phyloP scores from a whole-genome alignment of 768 basidiomycete species.

The Tulasnella calospora region DNA sequence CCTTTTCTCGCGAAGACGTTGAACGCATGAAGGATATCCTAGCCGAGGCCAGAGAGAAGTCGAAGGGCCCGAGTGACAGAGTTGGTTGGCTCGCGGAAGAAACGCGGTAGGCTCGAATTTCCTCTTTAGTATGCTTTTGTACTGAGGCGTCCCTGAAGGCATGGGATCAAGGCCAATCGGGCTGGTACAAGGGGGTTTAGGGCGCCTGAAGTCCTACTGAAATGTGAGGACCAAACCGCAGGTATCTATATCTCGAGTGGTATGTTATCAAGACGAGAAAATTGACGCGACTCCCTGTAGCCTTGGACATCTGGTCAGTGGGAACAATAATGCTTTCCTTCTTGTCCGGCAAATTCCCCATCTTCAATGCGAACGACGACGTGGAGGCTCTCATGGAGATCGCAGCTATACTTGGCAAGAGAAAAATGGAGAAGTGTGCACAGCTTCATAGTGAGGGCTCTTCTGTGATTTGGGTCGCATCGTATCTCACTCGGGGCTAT shows the following conservation, averaged over 20 bases:
- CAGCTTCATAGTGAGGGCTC: constrained; percentile 73
- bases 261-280: neutral
- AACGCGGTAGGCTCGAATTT: constrained; percentile 46
- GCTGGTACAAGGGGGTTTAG: constrained; percentile 96
- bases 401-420: constrained; percentile 75
- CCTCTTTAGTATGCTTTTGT: neutral
- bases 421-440: constrained; percentile 77
- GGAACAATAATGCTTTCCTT: constrained; percentile 92
- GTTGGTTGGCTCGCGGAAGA: constrained; percentile 79
- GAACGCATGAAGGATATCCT: constrained; percentile 54
- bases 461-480: neutral
- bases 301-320: constrained; percentile 94
- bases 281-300: constrained; percentile 42
- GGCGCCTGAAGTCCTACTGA: constrained; percentile 92
- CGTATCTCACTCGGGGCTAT: neutral
- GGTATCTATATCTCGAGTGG: constrained; percentile 49
- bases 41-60: constrained; percentile 52
- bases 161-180: constrained; percentile 85
- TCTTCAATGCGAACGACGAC: constrained; percentile 92
- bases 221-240: constrained; percentile 88
- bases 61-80: constrained; percentile 51
- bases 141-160: constrained; percentile 41
- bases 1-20: constrained; percentile 45
- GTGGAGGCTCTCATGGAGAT: constrained; percentile 95
- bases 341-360: constrained; percentile 83